Percentiles rank a stretch among this genome's conserved stretches.
phyloP scores from a whole-genome alignment of 2,329 filamentous ascomycete species.

The Talaromyces marneffei region DNA sequence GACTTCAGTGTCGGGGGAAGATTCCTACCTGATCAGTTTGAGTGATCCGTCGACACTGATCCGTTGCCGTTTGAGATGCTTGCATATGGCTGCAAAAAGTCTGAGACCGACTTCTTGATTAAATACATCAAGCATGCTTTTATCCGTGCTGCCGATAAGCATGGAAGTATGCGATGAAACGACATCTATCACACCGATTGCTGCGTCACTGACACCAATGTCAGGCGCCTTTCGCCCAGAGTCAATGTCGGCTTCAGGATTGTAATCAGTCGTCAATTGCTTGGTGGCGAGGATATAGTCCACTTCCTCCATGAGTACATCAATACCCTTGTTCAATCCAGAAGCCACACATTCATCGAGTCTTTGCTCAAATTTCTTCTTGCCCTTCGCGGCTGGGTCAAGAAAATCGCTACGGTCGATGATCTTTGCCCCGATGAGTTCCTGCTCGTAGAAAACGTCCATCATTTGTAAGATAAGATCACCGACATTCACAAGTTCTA shows the following conservation, averaged over 20 bases:
- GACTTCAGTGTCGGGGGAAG: not conserved
- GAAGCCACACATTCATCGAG: constrained; percentile 94
- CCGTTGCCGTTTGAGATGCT: constrained; percentile 93
- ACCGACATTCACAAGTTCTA: constrained; percentile 95
- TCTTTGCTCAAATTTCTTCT: constrained; percentile 99
- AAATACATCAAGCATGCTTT: constrained; percentile 97
- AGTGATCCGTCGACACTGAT: constrained; percentile 84
- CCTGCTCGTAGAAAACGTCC: constrained; percentile 96
- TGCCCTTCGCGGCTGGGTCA: constrained; percentile 83
- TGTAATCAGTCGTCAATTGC: constrained; percentile 83
- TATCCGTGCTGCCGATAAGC: constrained; percentile 91
- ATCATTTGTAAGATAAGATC: constrained; percentile 99
- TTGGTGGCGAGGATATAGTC: constrained; percentile 90
- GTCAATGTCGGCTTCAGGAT: constrained; percentile 52
- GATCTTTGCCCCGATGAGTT: constrained; percentile 74
- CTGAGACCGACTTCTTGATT: constrained; percentile 94
- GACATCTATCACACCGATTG: constrained; percentile 73
- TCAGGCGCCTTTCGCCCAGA: constrained; percentile 31
- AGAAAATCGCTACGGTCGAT: constrained; percentile 92
- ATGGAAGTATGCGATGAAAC: constrained; percentile 86
- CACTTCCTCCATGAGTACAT: constrained; percentile 96
- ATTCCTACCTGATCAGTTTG: constrained; percentile 66
- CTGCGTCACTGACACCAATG: constrained; percentile 68
- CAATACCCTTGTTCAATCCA: constrained; percentile 93
- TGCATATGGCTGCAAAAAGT: constrained; percentile 86